Base-by-base conservation (phyloP, 73 alveolate species). In the Paramecium pentaurelia region DNA sequence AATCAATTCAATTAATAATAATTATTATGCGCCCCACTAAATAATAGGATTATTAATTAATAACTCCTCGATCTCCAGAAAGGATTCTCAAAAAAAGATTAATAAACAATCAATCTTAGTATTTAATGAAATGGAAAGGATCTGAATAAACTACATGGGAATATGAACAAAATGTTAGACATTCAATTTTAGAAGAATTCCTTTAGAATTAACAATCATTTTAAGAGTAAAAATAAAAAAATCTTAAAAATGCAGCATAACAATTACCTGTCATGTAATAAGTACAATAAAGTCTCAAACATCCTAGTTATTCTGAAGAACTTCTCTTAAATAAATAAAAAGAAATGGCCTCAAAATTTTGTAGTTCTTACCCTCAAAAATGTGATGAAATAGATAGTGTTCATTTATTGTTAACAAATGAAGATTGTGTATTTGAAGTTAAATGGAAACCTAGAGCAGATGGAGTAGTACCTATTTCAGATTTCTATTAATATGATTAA, bases 21-120 rank as follows among this genome's bases (percentile, higher is more conserved):
- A 64, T 34, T 25, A 64, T 64, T 25, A 64, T 64, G 84, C 84
- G 84, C 9, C 84, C 84, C 8, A 32, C 84, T 32, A 64, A 64
- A 64, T 34, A 64, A 64, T n/a, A 64, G 27, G 84, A 64, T 64
- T 64, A 64, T 64, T 64, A 64, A 34, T 28, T 64, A 64, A 64
- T 64, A 28, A 64, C 84, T 32, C 84, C 84, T 32, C 16, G 84
- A 64, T 64, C 84, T 32, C 84, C 84, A 64, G 84, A 64, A 64
- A 28, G 22, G 47, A 64, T 64, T 32, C 84, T 64, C 42, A 64
- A 64, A 64, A 64, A 34, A 64, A 64, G 84, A 34, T 1, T 64
- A 11, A 12, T 64, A 10, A 64, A 64, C 27, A 64, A 64, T 64
- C 47, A 64, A 64, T 16, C 51, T 0, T 64, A 64, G 49, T 64